Evolutionary conservation across 768 basidiomycete species (phyloP), one percentile per base, ranked within the genome.

Genomic region (Boletus reticuloceps): DNA sequence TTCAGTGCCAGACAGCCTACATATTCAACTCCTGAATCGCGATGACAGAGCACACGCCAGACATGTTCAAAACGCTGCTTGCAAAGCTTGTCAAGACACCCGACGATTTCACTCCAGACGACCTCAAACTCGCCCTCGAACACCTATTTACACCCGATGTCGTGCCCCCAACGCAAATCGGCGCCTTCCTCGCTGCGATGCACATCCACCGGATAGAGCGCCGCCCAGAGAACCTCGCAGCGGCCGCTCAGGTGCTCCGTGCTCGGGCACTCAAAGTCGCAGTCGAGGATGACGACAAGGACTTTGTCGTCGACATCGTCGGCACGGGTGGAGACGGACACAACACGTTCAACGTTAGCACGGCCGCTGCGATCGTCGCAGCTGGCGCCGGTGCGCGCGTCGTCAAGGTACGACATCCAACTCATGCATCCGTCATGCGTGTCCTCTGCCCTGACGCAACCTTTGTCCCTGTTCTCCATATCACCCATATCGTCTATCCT

Each of bases 311-410:
- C 6, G 70, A 72, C 55, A 69, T 72, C 46, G 70, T 73, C 38
- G 70, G 70, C 4, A 72, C 70, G 0, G 69, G 96, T 12, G 96
- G 97, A 8, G 97, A 98, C 72, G 94, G 94, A 0, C 85, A 94
- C 71, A 91, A 98, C 65, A 87, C 95, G 0, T 98, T 94, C 81
- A 98, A 98, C 68, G 95, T 98, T 50, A 95, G 93, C 68, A 98
- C 96, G 1, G 88, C 92, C 3, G 95, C 96, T 3, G 95, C 83
- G 1, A 82, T 99, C 57, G 91, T 98, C 19, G 96, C 95, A 29
- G 94, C 94, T 22, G 96, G 95, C 14, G 91, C 94, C 8, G 96
- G 96, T 8, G 38, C 38, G 16, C 38, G 38, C 16, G 38, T 39
- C 38, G 38, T 39, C 38, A 39, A 39, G 38, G 38, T 29, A 29